Conservation (phyloP, 2,329 filamentous ascomycete genomes). For the Fusarium anguioides region DNA sequence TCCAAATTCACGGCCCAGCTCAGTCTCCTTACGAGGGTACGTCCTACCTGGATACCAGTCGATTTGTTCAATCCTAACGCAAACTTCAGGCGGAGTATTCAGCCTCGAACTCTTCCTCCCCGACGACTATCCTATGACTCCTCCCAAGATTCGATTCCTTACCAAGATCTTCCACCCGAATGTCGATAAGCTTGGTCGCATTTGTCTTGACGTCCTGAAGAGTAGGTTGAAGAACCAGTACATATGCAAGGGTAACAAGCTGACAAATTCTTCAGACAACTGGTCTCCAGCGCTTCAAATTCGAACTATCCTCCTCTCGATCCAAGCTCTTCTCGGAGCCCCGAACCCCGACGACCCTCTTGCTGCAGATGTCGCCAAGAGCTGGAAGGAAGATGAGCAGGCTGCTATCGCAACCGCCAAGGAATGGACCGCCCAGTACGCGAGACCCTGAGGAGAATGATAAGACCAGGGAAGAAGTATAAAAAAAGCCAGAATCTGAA, state of each 20-base stretch:
- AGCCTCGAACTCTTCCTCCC: constrained; percentile 97
- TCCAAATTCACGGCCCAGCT: constrained; percentile 91
- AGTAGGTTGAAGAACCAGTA: constrained; percentile 65
- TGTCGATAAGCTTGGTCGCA: constrained; percentile 96
- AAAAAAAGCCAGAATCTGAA: constrained; percentile 26
- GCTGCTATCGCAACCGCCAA: constrained; percentile 91
- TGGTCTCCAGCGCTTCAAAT: constrained; percentile 99
- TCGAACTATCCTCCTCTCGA: constrained; percentile 96
- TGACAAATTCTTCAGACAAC: constrained; percentile 74
- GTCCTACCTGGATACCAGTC: constrained; percentile 32
- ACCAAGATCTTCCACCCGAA: constrained; percentile 99
- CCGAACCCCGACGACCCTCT: constrained; percentile 99
- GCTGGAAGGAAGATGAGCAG: constrained; percentile 96
- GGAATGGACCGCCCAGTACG: constrained; percentile 91
- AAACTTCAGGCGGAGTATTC: constrained; percentile 77
- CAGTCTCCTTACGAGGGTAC: constrained; percentile 95
- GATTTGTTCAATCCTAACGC: constrained; percentile 11
- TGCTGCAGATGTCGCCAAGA: constrained; percentile 95
- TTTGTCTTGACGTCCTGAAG: constrained; percentile 97
- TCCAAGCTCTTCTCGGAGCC: constrained; percentile 94
- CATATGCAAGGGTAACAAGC: neutral
- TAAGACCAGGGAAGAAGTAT: constrained; percentile 7
- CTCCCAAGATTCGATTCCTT: constrained; percentile 96
- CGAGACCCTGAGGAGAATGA: constrained; percentile 59
- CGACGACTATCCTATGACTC: constrained; percentile 99